Evolutionary conservation across 1,139 yeast genomes (phyloP), one percentile per base, ranked within the genome.

Genomic region (Geotrichum europaeum): DNA sequence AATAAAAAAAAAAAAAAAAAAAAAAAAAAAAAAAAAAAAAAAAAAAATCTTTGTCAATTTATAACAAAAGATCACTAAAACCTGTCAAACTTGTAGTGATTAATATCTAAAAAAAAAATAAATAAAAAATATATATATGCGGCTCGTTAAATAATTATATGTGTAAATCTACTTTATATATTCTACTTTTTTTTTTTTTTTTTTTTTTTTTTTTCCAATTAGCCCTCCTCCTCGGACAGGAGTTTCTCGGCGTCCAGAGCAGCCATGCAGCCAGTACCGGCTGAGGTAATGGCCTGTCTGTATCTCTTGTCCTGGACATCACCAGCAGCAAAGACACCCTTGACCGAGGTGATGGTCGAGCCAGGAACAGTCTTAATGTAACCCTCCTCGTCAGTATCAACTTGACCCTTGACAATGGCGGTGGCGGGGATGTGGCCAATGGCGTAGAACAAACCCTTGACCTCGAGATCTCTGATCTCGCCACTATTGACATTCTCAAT

Each of bases 191-290:
- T 5, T 18, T 22, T 47, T 22, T 47, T 22, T 45, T 15, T 45
- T 45, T 22, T 20, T 45, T 4, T 6, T 22, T 22, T 15, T 40
- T 40, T 15, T 3, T 40, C 18, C n/a, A 10, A n/a, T 51, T 59
- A 65, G 5, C 13, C 53, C 69, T 86, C 92, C 70, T 81, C 81
- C 72, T 89, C 94, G 60, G 92, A 79, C 67, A 92, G 76, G 75
- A 82, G 88, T 76, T 84, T 86, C 79, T 91, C 97, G 71, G 95
- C 90, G 72, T 94, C 99, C 66, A 94, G 82, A 65, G 96, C 99
- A 69, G 99, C 99, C 97, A 92, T 94, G 82, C 99, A 94, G 65
- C 99, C 99, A 66, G 97, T 84, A 73, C 99, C 99, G 40, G 99
- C 99, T 73, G 97, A 91, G 57, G 99, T 94, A 73, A 94, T 90